Base-by-base conservation (phyloP, 2,329 filamentous ascomycete genomes). In the Xylaria digitata region DNA sequence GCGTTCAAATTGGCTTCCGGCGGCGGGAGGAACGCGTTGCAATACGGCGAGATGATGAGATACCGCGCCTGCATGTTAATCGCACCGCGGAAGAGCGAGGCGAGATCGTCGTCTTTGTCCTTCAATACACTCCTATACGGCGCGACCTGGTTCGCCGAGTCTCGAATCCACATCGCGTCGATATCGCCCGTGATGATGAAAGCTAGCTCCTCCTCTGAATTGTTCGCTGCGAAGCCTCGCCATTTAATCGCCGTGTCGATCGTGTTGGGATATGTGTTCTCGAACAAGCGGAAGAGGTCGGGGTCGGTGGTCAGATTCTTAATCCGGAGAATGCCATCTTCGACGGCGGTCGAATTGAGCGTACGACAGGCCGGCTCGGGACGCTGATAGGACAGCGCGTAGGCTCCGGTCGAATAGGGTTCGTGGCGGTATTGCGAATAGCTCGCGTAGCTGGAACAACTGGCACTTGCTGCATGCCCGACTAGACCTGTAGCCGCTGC, bases 1-100 rank as follows among this genome's bases (percentile, higher is more conserved):
- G 90, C 85, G 1, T 79, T 74, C 40, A 95, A 84, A 2, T 88
- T 87, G 58, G 91, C 93, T 58, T 93, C 92, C 2, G 88, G 85
- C 0, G 94, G 94, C 1, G 94, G 93, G 77, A 97, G 94, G 80
- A 97, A 97, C 13, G 92, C 91, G 77, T 97, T 96, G 84, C 94
- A 97, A 79, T 96, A 96, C 0, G 94, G 93, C 17, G 86, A 87
- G 37, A 85, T 84, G 61, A 87, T 82, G 58, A 93, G 84, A 76
- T 92, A 92, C 50, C 90, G 83, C 23, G 89, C 83, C 75, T 93
- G 90, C 6, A 91, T 82, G 75, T 93, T 92, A 76, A 93, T 90
- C 2, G 90, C 85, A 0, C 90, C 90, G 15, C 90, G 85, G 78
- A 89, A 92, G 0, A 93, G 80, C 23, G 86, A 87, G 40, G 90